Evolutionary conservation across 2,329 filamentous ascomycete genomes (phyloP), one percentile per base, ranked within the genome.

Genomic region (Coniochaeta ligniaria): DNA sequence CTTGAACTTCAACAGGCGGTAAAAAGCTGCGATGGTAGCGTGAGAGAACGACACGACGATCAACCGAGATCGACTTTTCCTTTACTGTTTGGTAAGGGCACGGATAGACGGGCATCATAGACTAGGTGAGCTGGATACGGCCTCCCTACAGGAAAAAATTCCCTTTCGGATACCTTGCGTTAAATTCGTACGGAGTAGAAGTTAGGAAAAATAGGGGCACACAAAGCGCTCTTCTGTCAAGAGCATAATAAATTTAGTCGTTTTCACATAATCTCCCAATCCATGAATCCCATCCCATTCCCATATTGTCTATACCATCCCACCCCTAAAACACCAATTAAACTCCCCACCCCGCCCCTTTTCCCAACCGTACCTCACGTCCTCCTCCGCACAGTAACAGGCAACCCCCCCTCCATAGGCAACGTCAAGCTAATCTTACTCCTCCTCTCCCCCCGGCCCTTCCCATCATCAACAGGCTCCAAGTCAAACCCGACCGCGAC

Each of bases 401-500:
- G 84, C 62, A 88, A 68, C 0, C 85, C 85, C 2, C 78, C 83
- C 59, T 84, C 76, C 84, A 88, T 88, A 0, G 85, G 85, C 64
- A 88, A 67, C 3, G 85, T 88, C 57, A 88, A 72, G 64, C 84
- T 87, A 57, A 80, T 86, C 71, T 80, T 82, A 66, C 83, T 86
- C 20, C 78, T 74, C 64, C 83, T 78, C 66, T 84, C 78, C n/a
- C 78, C 74, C 64, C 83, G 78, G 66, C 83, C 78, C 41, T 65
- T 58, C 6, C 56, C 36, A 36, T 24, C 17, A 61, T 74, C 79
- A 5, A 74, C 75, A 17, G 73, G 71, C 61, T 67, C 68, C 58
- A 87, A 82, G 7, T 84, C 78, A 65, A 86, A 88, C 3, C 69
- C 64, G 43, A 72, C 69, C 4, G 79, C 70, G 61, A 87, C 67